phyloP scores from a whole-genome alignment of 2,329 filamentous ascomycete species.

The Exophiala xenobiotica region DNA sequence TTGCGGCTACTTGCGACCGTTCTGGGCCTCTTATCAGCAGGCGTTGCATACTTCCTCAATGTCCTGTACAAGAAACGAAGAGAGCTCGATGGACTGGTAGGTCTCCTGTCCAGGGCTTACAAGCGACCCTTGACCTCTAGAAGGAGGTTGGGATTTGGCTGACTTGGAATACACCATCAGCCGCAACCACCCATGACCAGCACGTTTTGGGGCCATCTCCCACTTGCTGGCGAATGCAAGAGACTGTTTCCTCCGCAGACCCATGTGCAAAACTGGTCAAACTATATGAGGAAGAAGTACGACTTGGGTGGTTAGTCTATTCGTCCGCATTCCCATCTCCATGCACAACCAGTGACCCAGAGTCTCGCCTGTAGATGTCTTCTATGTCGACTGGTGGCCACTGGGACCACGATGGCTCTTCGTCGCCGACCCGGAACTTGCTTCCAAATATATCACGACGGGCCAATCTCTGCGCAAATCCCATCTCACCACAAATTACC shows the following conservation, averaged over 20 bases:
- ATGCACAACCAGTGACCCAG: no score
- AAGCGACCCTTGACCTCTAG: background rate
- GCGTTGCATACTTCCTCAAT: slow-evolving; percentile 21
- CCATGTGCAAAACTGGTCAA: slow-evolving; percentile 27
- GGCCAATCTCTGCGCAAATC: slow-evolving; percentile 30
- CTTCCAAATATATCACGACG: slow-evolving; percentile 26
- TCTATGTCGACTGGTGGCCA: slow-evolving; percentile 33
- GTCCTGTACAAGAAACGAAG: slow-evolving; percentile 25
- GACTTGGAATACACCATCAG: slow-evolving; percentile 13
- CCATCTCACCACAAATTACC: slow-evolving; percentile 7
- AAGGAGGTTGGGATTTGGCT: background rate
- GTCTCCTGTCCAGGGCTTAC: background rate
- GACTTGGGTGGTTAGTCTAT: slow-evolving; percentile 24
- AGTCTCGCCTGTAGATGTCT: slow-evolving; percentile 29
- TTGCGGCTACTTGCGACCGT: slow-evolving; percentile 11
- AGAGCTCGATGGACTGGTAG: slow-evolving; percentile 27
- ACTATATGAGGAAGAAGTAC: slow-evolving; percentile 29
- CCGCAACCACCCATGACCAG: slow-evolving; percentile 31
- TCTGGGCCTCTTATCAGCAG: slow-evolving; percentile 15
- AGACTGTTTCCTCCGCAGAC: slow-evolving; percentile 26
- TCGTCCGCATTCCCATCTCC: no score
- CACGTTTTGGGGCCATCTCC: slow-evolving; percentile 30
- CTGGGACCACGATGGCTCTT: slow-evolving; percentile 28
- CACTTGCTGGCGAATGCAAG: slow-evolving; percentile 22
- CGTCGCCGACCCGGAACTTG: slow-evolving; percentile 26